Evolutionary conservation across 306 rosid genomes (phyloP), one percentile per base, ranked within the genome.

Genomic region (Malus fusca): DNA sequence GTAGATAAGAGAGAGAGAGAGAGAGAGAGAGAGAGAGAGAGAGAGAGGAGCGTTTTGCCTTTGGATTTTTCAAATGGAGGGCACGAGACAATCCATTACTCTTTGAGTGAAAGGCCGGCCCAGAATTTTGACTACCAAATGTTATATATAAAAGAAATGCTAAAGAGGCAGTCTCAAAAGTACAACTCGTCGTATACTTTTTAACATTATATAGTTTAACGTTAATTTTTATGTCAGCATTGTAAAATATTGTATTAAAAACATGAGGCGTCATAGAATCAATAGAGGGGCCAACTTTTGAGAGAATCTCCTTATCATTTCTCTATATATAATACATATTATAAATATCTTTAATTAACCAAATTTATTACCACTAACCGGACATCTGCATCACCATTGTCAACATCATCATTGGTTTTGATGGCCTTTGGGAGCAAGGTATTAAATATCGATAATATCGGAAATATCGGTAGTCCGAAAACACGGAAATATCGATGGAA

Each of bases 21-120:
- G 33, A 18, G 12, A 53, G 21, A 5, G 53, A 13, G 40, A 31
- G 52, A 19, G 35, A 69, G 73, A 68, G 28, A 26, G 28, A 31
- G 22, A 13, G 59, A 1, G 28, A 10, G 5, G 22, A 62, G 43
- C 55, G 3, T 69, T 66, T 75, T 46, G 69, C 58, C 68, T 59
- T 2, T 64, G 75, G 64, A 69, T 80, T 82, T 69, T 78, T 68
- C 77, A 62, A 42, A 69, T 73, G 61, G 58, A 69, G 35, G 43
- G 42, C 63, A 67, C 43, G n/a, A 59, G 52, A 40, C 56, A 62
- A 46, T 25, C 62, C 75, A 22, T 9, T 22, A 62, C 69, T 74
- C 35, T 51, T 59, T 75, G 8, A 44, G 69, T 25, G 52, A 69
- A 44, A 65, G 64, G 65, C 75, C 63, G 78, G 72, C 80, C 73